Base-by-base conservation (phyloP, 148 eudicot genomes). In the Polygonum aviculare region DNA sequence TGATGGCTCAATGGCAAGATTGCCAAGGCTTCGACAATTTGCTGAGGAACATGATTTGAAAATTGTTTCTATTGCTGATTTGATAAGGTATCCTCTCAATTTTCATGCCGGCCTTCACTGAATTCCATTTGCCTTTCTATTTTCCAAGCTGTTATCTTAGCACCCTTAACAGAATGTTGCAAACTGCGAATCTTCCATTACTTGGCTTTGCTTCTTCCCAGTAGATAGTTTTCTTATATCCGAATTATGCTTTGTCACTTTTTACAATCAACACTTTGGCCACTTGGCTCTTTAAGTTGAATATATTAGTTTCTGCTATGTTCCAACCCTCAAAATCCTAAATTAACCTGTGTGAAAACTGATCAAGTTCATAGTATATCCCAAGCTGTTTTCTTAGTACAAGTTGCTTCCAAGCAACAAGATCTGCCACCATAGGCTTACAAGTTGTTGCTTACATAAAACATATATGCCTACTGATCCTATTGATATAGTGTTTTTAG, bases 1-100 rank as follows among this genome's bases (percentile, higher is more conserved):
- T 82, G 93, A 90, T 86, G 93, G 93, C 75, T 90, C 93, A 57
- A 90, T 90, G 93, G 91, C 93, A 76, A 83, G 93, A 78, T 74
- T 90, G 63, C 93, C 91, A 54, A 84, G 65, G 84, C 91, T 90
- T 62, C 82, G 80, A 75, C 73, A 87, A 83, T 90, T 90, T 78
- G 91, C 78, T 1, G 48, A 81, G 79, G 62, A 49, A 73, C 84
- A 87, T 73, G 82, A 87, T 76, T 22, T 90, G 82, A 90, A 90
- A 79, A 80, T 90, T 72, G 60, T 90, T 50, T 90, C 93, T 15
- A 86, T 90, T 80, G 91, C 91, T 75, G 93, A 90, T 77, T 77
- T 90, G 49, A 87, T 90, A 78, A 86, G 93, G 93, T 90, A 62
- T 59, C 38, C 31, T 62, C 39, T n/a, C 1, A 26, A 62, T 31